Conservation (phyloP, 177 flowering plant genomes). For the Vitis hybrid region DNA sequence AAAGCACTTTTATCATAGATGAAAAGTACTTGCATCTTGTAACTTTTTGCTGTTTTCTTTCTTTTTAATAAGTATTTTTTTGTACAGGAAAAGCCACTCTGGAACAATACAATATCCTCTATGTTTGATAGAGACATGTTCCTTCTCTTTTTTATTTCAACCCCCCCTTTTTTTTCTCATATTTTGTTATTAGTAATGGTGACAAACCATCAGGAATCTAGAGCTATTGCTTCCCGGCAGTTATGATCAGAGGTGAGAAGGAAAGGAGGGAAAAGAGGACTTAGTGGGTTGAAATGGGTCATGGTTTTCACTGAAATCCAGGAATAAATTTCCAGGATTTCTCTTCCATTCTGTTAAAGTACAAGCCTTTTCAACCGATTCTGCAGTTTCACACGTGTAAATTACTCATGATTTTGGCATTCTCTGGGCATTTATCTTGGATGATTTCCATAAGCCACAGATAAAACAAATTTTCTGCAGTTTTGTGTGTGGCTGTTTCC, state of each 20-base stretch:
- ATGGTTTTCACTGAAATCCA: conserved; percentile 50
- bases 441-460: conserved; percentile 13
- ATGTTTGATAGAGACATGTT: conserved; percentile 21
- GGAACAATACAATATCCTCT: conserved; percentile 12
- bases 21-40: neutral
- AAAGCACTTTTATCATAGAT: neutral
- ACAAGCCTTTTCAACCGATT: conserved; percentile 31
- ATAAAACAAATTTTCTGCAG: conserved; percentile 16
- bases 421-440: conserved; percentile 21
- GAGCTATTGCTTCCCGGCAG: conserved; percentile 28
- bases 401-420: conserved; percentile 31
- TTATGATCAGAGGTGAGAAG: conserved; percentile 13
- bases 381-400: conserved; percentile 33
- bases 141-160: conserved; percentile 7
- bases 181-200: conserved; percentile 23
- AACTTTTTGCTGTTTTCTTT: neutral
- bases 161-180: neutral
- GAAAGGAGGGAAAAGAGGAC: conserved; percentile 16
- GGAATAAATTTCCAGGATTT: conserved; percentile 28
- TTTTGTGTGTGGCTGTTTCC: conserved; percentile 14
- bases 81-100: conserved; percentile 23
- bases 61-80: neutral
- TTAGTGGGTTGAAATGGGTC: conserved; percentile 21
- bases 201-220: conserved; percentile 46
- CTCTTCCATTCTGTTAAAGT: conserved; percentile 19